These are phyloP conservation scores for Fusarium chaquense DNA, from an alignment of 2,329 filamentous ascomycete species.

Conservation along the genomic window DNA sequence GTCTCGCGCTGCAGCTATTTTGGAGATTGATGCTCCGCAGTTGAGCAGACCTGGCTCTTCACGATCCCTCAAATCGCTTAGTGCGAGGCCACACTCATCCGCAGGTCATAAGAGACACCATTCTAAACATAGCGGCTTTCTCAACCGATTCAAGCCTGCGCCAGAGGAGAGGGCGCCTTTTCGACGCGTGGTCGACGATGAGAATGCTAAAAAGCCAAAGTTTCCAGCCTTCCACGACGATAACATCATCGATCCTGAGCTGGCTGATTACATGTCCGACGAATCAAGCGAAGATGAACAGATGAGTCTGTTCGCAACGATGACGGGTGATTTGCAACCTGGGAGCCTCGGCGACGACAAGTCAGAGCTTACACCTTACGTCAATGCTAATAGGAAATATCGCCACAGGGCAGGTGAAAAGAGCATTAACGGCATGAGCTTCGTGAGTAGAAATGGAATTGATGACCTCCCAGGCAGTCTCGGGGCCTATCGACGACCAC, in stretches of 20 bases:
- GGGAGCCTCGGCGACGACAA: constrained; percentile 80
- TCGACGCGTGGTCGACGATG: constrained; percentile 76
- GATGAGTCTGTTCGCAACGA: constrained; percentile 83
- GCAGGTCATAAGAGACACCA: constrained; percentile 83
- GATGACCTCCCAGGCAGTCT: constrained; percentile 73
- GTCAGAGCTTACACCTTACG: constrained; percentile 76
- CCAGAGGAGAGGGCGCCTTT: constrained; percentile 90
- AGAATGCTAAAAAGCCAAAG: constrained; percentile 72
- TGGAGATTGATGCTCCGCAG: constrained; percentile 89
- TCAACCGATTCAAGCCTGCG: constrained; percentile 78
- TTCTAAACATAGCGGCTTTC: constrained; percentile 83
- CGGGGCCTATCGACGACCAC: constrained; percentile 70
- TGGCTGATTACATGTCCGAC: constrained; percentile 96
- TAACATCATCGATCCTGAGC: constrained; percentile 96
- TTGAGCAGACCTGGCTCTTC: constrained; percentile 94
- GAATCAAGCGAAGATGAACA: constrained; percentile 94
- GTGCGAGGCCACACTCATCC: constrained; percentile 80
- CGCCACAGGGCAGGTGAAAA: constrained; percentile 80
- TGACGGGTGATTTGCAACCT: constrained; percentile 74
- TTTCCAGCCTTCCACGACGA: constrained; percentile 97
- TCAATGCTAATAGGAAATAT: constrained; percentile 80
- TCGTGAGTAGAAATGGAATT: constrained; percentile 71
- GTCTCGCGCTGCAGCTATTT: constrained; percentile 84
- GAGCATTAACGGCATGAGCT: constrained; percentile 77
- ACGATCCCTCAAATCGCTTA: constrained; percentile 82